Evolutionary conservation across 257 asterid species (phyloP), one percentile per base, ranked within the genome.

Genomic region (Sherardia arvensis): DNA sequence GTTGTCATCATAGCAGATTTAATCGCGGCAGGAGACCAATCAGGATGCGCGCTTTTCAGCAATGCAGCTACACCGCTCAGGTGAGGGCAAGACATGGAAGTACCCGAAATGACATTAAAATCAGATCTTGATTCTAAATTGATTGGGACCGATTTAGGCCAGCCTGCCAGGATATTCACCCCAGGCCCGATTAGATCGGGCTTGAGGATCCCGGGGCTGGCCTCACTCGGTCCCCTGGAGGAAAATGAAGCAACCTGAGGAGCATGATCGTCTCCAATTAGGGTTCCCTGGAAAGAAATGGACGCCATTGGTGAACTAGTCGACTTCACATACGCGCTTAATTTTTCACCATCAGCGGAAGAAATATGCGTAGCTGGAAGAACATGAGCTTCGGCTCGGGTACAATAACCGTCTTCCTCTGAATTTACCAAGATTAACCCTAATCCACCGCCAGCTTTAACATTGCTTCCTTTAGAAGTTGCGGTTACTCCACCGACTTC

Each of bases 101-200:
- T 49, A 1, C 67, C 69, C 11, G 69, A 65, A 20, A 65, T 22
- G 30, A 53, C 47, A 40, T 65, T 53, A n/a, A 65, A 65, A 1
- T 17, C 56, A 1, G 61, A 65, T 54, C 17, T 32, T 5, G 61
- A 14, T 0, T 53, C 25, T 7, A 51, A 23, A 28, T 28, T 53
- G 9, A 53, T 53, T 22, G 55, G 53, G 4, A 65, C 54, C 0
- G 69, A 30, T 56, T 7, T 20, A 14, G 69, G 49, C 69, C 69
- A 65, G 20, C 53, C 69, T 6, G 62, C 69, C 3, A 65, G 69
- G 22, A 65, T 53, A 32, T 21, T 65, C 5, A 65, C 69, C 0
- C 62, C 69, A 15, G 69, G 69, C 17, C 69, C 69, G 18, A 65
- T 53, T 8, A 65, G 23, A 30, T 65, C 69, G 1, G 69, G 69